Evolutionary conservation across 2,329 filamentous ascomycete genomes (phyloP), one percentile per base, ranked within the genome.

Genomic region (Colletotrichum ledebouriae): DNA sequence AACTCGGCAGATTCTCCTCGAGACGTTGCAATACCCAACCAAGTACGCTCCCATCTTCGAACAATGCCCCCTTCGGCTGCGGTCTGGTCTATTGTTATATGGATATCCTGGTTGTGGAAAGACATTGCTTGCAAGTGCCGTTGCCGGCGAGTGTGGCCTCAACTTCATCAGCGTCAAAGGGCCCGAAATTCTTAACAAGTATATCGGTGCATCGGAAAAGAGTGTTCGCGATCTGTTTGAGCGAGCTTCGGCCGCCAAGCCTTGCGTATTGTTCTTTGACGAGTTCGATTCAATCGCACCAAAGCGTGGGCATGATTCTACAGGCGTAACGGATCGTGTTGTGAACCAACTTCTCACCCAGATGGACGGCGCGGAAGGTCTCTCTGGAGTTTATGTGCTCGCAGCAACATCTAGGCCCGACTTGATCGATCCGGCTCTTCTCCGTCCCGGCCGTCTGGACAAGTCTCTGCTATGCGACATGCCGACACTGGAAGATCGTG

Each of bases 121-220:
- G 81, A 99, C 96, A 0, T 86, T 99, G 9, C 88, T 99, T 10
- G 96, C 97, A 20, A 97, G 93, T 66, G 96, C 96, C 0, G 95
- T 99, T n/a, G 96, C 97, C 12, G 95, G 95, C 63, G 96, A 99
- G 81, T 98, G 95, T 75, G 95, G 95, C 0, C 89, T 99, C 69
- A 99, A 99, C 79, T 99, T 99, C 80, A 99, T 99, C 79, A 94
- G 91, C 46, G 96, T 99, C 75, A 99, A 99, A 81, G 96, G 96
- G 0, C 96, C 96, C 0, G 97, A 99, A 79, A 98, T 99, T 67
- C 82, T 99, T 62, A 99, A 99, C 85, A 99, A 99, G 81, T 99
- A 99, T 78, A 99, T 99, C 67, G 96, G 96, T 76, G 96, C 96
- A 0, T 97, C 93, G 33, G 96, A 99, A 76, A 99, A 99, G 84